These are phyloP conservation scores for Russula brevipes DNA, from an alignment of 768 basidiomycete species.

Conservation along the genomic window DNA sequence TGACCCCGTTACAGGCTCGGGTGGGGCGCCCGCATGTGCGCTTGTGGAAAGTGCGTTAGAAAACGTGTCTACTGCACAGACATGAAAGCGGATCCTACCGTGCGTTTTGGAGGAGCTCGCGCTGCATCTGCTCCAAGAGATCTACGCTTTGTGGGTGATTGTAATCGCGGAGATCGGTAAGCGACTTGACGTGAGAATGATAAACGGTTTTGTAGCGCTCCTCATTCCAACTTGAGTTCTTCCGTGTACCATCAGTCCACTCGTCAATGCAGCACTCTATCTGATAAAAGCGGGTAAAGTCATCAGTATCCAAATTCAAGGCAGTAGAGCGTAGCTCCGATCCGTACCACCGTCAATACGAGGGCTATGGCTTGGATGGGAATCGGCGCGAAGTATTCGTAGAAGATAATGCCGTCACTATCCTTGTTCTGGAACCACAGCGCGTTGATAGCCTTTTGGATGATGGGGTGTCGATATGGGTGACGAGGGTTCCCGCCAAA, in stretches of 20 bases:
- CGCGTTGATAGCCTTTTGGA: conserved; percentile 12
- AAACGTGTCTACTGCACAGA: neutral
- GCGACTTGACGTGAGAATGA: neutral
- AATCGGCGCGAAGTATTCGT: conserved; percentile 2
- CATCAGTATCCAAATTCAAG: neutral
- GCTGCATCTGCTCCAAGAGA: neutral
- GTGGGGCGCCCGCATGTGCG: neutral
- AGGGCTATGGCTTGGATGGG: conserved; percentile 4
- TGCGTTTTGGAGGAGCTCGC: neutral
- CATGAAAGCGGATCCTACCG: neutral
- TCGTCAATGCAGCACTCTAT: conserved; percentile 15
- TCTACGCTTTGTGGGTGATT: too few species aligned
- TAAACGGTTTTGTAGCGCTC: neutral
- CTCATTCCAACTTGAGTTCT: neutral
- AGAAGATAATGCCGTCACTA: neutral
- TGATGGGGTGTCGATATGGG: conserved; percentile 10
- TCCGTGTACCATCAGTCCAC: conserved; percentile 2
- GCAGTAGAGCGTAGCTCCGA: neutral
- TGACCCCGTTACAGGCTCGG: neutral
- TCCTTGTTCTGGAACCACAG: conserved; percentile 6
- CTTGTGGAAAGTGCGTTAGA: neutral
- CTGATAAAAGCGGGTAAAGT: neutral
- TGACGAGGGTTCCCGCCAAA: neutral
- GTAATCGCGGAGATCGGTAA: neutral
- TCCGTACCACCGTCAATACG: conserved; percentile 10